phyloP scores from a whole-genome alignment of 306 rosid species.

The Elaeagnus macrophylla region DNA sequence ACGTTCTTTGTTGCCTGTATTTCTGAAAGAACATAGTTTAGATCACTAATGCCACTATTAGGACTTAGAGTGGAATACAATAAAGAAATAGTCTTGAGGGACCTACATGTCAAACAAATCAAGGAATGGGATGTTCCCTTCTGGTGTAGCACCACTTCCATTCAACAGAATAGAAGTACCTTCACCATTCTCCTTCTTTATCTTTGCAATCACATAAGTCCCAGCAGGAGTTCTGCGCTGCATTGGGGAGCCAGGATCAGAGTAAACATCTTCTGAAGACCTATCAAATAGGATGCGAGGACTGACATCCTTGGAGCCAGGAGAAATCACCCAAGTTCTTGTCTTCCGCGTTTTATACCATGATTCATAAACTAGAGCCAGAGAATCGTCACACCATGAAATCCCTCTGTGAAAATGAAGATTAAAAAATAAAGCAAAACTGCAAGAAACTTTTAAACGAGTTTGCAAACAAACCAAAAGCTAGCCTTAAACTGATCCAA shows the following conservation, averaged over 20 bases:
- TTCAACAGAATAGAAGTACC: conserved; percentile 60
- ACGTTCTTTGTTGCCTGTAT: conserved; percentile 75
- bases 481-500: not conserved
- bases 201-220: conserved; percentile 67
- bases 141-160: conserved; percentile 89
- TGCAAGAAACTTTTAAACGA: not conserved
- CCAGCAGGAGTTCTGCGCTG: conserved; percentile 78
- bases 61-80: conserved; percentile 6
- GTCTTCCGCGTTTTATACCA: conserved; percentile 85
- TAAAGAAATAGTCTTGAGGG: conserved; percentile 21
- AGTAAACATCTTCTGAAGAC: conserved; percentile 94
- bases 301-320: conserved; percentile 54
- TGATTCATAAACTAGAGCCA: conserved; percentile 90
- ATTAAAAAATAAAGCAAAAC: conserved; percentile 9
- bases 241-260: conserved; percentile 99
- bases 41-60: conserved; percentile 19
- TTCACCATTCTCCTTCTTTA: conserved; percentile 58
- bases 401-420: conserved; percentile 59
- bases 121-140: conserved; percentile 92
- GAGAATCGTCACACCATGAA: conserved; percentile 87
- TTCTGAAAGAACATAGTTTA: conserved; percentile 58
- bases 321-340: conserved; percentile 80
- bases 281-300: conserved; percentile 85
- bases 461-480: not conserved
- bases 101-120: conserved; percentile 94